A percentile compares a stretch with the other conserved stretches of the same genome.
These are phyloP conservation scores for Trichoderma brevicompactum DNA, from an alignment of 2,329 filamentous ascomycete genomes.

Conservation along the genomic window DNA sequence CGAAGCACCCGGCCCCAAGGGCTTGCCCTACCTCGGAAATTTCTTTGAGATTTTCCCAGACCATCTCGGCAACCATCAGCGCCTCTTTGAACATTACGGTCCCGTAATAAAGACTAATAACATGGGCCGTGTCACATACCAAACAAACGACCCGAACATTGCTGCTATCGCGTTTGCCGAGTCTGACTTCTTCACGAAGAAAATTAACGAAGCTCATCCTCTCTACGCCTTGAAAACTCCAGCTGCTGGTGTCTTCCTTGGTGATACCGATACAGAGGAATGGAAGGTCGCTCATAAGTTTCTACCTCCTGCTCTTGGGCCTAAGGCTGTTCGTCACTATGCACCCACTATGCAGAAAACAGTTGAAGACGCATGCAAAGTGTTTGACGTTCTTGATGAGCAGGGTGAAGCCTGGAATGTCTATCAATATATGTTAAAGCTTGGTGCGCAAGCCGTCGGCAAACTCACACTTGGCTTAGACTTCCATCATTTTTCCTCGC, in stretches of 20 bases:
- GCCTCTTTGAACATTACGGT: conserved; percentile 58
- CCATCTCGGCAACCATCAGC: conserved; percentile 60
- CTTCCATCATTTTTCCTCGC: conserved; percentile 49
- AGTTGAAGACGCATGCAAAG: conserved; percentile 54
- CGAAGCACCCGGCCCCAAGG: conserved; percentile 54
- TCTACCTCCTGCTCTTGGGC: conserved; percentile 60
- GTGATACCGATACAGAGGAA: conserved; percentile 56
- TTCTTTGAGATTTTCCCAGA: conserved; percentile 61
- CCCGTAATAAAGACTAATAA: conserved; percentile 56
- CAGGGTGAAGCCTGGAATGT: conserved; percentile 53
- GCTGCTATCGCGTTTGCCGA: conserved; percentile 53
- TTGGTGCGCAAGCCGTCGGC: conserved; percentile 51
- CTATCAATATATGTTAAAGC: conserved; percentile 56
- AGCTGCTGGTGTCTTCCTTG: conserved; percentile 50
- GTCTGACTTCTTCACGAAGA: conserved; percentile 58
- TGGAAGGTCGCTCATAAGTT: conserved; percentile 64
- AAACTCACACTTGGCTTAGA: conserved; percentile 52
- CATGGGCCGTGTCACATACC: conserved; percentile 55
- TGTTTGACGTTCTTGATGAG: conserved; percentile 57
- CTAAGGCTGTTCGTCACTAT: conserved; percentile 65
- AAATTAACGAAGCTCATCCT: conserved; percentile 56
- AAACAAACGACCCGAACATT: conserved; percentile 55
- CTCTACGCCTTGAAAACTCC: conserved; percentile 49
- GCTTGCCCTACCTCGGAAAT: conserved; percentile 56
- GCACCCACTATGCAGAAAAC: conserved; percentile 62